Conservation (phyloP, 225 moss, liverwort and hornwort species). For the Pleurozium schreberi region DNA sequence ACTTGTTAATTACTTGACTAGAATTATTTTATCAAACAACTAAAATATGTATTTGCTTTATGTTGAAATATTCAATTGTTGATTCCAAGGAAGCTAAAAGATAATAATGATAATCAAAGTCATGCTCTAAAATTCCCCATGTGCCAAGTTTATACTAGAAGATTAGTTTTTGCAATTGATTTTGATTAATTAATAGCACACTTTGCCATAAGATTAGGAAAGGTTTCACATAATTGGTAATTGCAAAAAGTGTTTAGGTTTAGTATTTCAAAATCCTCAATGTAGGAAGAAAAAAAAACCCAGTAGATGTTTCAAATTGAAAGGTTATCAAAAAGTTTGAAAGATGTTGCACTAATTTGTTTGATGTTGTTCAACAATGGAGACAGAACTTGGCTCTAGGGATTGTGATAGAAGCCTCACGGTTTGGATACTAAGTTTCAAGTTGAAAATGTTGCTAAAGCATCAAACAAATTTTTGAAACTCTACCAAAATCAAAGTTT, state of each 20-base stretch:
- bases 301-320: neutral
- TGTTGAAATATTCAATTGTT: neutral
- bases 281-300: neutral
- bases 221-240: neutral
- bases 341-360: neutral
- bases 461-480: neutral
- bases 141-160: neutral
- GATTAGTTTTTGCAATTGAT: neutral
- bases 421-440: neutral
- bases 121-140: neutral
- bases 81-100: neutral
- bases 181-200: neutral
- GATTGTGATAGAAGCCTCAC: neutral
- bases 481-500: neutral
- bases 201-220: neutral
- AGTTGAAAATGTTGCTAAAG: neutral
- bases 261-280: neutral
- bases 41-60: too few species aligned
- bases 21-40: neutral
- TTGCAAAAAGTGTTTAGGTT: neutral
- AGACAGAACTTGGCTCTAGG: neutral
- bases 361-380: neutral
- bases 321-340: neutral
- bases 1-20: neutral
- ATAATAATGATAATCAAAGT: neutral